Conservation (phyloP, 2,329 filamentous ascomycete species). For the Geosmithia flava region DNA sequence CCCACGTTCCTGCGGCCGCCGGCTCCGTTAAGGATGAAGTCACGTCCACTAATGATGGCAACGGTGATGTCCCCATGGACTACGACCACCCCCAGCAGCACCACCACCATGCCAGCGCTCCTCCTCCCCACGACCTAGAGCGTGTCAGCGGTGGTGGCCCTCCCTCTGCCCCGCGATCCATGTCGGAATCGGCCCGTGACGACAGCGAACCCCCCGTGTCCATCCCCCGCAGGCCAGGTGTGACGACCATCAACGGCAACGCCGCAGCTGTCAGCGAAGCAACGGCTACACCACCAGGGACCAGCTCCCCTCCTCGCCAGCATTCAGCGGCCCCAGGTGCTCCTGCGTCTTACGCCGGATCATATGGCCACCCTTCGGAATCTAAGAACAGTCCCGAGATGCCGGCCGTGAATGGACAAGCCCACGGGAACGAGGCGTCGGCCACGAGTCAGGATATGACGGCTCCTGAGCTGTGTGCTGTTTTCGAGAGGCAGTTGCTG, state of each 20-base stretch:
- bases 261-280: slow-evolving; percentile 27
- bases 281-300: slow-evolving; percentile 24
- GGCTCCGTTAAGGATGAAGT: slow-evolving; percentile 38
- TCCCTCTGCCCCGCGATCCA: slow-evolving; percentile 17
- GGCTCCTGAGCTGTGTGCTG: slow-evolving; percentile 41
- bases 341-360: slow-evolving; percentile 1
- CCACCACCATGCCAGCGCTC: slow-evolving; percentile 8
- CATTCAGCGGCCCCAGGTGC: not conserved
- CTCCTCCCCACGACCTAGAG: slow-evolving; percentile 10
- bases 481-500: slow-evolving; percentile 47
- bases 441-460: slow-evolving; percentile 40
- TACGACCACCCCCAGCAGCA: slow-evolving; percentile 34
- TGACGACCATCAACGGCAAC: slow-evolving; percentile 47
- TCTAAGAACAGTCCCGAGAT: slow-evolving; percentile 21
- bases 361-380: slow-evolving; percentile 8
- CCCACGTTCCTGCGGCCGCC: slow-evolving; percentile 13
- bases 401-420: slow-evolving; percentile 14
- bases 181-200: slow-evolving; percentile 25
- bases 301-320: slow-evolving; percentile 23
- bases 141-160: not conserved
- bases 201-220: slow-evolving; percentile 40
- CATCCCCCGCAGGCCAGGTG: slow-evolving; percentile 34
- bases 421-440: slow-evolving; percentile 15
- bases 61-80: slow-evolving; percentile 39
- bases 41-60: slow-evolving; percentile 41